Evolutionary conservation across 257 asterid species (phyloP).

Genomic region (Nicotiana attenuata): DNA sequence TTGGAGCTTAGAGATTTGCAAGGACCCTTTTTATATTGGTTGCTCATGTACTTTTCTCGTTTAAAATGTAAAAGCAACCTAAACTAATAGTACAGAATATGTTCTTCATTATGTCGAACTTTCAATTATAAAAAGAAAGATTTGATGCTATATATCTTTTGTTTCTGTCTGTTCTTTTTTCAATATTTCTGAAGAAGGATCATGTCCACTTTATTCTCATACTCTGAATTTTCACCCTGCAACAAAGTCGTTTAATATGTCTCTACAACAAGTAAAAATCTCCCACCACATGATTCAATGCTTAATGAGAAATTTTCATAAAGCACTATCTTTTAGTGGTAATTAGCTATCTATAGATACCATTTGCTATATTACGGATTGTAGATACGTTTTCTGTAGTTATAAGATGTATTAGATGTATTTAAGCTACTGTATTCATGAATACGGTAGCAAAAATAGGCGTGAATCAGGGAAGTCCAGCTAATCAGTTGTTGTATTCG

Average conservation of each 20-base stretch:
- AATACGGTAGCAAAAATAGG: no score
- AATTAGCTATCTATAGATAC: no score
- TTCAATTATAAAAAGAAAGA: background rate
- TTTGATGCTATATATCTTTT: background rate
- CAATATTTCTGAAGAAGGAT: background rate
- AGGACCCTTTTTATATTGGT: slow-evolving; percentile 22
- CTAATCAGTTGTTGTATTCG: no score
- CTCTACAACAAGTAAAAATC: no score
- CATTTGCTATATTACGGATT: no score
- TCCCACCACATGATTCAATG: no score
- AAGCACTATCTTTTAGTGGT: no score
- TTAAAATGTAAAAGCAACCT: background rate
- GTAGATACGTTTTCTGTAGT: no score
- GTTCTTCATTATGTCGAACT: slow-evolving; percentile 15
- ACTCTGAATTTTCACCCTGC: background rate
- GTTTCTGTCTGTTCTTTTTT: slow-evolving; percentile 5
- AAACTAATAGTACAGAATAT: slow-evolving; percentile 18
- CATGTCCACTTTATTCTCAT: background rate
- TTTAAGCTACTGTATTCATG: no score
- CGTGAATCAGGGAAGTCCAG: no score
- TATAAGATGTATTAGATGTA: no score
- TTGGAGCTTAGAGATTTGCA: slow-evolving; percentile 6
- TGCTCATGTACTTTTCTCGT: background rate
- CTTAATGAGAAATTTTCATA: no score
- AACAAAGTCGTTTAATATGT: background rate